These are phyloP conservation scores for Haplosporangium sp. DNA, from an alignment of 371 early-diverging fungal species.

Conservation along the genomic window DNA sequence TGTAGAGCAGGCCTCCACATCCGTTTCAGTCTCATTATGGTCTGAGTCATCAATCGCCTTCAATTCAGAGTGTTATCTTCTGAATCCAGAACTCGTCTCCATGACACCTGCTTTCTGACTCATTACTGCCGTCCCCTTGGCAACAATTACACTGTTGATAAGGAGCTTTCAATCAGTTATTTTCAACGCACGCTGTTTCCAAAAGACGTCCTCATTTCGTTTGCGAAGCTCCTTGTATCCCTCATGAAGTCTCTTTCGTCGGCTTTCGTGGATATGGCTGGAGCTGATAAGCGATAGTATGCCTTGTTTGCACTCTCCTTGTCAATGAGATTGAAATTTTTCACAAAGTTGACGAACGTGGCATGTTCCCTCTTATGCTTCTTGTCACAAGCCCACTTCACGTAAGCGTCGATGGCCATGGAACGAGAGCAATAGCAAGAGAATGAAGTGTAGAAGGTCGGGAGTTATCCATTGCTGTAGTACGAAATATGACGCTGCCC, in stretches of 20 bases:
- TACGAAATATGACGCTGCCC: not conserved
- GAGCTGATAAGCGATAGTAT: conserved; percentile 1
- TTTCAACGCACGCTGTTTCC: not conserved
- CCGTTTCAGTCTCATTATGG: no score
- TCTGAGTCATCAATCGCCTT: no score
- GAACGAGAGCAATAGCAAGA: no score
- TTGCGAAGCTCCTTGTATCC: not conserved
- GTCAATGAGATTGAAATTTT: no score
- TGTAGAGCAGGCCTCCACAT: no score
- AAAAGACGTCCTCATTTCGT: not conserved
- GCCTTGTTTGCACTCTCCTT: no score
- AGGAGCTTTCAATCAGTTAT: not conserved
- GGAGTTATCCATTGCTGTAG: conserved; percentile 1
- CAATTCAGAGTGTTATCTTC: no score
- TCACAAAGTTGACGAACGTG: no score
- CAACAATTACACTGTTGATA: not conserved
- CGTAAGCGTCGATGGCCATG: no score
- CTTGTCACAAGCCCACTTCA: no score
- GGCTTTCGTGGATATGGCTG: not conserved
- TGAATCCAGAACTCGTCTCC: no score
- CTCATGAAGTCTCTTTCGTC: conserved; percentile 4
- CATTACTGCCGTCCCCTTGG: conserved; percentile 3
- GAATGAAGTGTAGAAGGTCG: not conserved
- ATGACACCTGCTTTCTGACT: not conserved
- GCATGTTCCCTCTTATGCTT: no score